These are phyloP conservation scores for Flaveria linearis DNA, from an alignment of 129 eudicot species.

Conservation along the genomic window DNA sequence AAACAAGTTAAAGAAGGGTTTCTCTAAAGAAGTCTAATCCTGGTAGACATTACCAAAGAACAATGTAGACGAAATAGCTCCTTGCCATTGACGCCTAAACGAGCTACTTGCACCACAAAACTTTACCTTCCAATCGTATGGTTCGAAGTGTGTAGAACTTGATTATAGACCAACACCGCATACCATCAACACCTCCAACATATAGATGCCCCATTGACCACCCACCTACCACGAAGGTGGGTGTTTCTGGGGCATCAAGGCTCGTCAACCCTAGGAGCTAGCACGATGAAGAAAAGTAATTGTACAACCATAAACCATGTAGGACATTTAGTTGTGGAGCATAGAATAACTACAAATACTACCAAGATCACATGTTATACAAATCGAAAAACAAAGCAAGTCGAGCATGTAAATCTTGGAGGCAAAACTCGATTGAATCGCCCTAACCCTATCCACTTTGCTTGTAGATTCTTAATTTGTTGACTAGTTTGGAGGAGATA, in stretches of 20 bases:
- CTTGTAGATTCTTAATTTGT: slow-evolving; percentile 24
- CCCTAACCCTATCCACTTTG: slow-evolving; percentile 6
- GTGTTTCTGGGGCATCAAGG: neutral
- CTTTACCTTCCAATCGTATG: neutral
- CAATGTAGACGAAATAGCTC: slow-evolving; percentile 4
- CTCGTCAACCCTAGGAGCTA: neutral
- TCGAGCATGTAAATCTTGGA: slow-evolving; percentile 11
- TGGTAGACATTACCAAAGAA: neutral
- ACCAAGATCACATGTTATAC: slow-evolving; percentile 11
- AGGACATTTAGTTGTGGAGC: slow-evolving; percentile 16
- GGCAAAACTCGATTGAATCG: slow-evolving; percentile 26
- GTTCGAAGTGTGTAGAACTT: neutral
- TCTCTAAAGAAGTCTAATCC: neutral
- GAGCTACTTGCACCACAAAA: too few species aligned
- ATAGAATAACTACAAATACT: neutral
- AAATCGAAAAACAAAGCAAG: slow-evolving; percentile 21
- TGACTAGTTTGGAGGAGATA: slow-evolving; percentile 6
- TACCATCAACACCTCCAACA: slow-evolving; percentile 18
- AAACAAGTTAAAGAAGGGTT: neutral
- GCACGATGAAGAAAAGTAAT: slow-evolving; percentile 13
- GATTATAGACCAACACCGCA: neutral
- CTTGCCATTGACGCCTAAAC: neutral
- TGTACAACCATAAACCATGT: slow-evolving; percentile 14
- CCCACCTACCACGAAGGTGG: neutral
- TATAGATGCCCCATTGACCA: neutral